Base-by-base conservation (phyloP, 2,329 filamentous ascomycete genomes). In the Macrophomina pseudophaseolina region DNA sequence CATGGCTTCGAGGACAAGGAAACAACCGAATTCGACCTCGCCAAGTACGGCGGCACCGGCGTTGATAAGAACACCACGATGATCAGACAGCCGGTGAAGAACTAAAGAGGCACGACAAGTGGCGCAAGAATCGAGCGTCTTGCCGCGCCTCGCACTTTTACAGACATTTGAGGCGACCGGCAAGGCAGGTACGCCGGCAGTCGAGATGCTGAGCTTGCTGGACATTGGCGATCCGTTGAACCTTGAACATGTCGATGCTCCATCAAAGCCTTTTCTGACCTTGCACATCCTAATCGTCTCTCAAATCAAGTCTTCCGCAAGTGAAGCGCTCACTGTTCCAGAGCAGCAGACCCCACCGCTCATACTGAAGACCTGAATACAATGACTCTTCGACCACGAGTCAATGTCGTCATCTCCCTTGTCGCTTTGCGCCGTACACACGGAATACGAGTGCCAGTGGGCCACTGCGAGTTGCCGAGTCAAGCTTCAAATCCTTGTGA, bases 41-140 rank as follows among this genome's bases (percentile, higher is more conserved):
- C 63, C 0, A 73, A 74, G 40, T 78, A 76, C 42, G 76, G 75
- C 1, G 46, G 68, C 0, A 66, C 74, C 51, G 75, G 75, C 18
- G 68, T 58, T 6, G 74, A 78, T 11, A 60, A 32, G 12, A 75
- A 71, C 54, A 75, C 73, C 3, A 65, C 70, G 9, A 77, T 78
- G 76, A 71, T 77, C 18, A 70, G 75, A n/a, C 69, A 66, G 35
- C 64, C 64, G 49, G 38, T 64, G 28, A 64, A 53, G 60, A 52
- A 64, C 32, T 64, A 14, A 44, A 18, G 33, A 51, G 49, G 49
- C 1, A 49, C 6, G 6, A 38, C 35, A 38, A 16, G 42, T 5
- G 12, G 9, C 16, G 42, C n/a, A 18, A 23, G 23, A 23, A 23
- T 23, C 23, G 23, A 23, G 23, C 23, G 23, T 2, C 23, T 23